Conservation (phyloP, 2,329 filamentous ascomycete genomes). For the Neofusicoccum sp. region DNA sequence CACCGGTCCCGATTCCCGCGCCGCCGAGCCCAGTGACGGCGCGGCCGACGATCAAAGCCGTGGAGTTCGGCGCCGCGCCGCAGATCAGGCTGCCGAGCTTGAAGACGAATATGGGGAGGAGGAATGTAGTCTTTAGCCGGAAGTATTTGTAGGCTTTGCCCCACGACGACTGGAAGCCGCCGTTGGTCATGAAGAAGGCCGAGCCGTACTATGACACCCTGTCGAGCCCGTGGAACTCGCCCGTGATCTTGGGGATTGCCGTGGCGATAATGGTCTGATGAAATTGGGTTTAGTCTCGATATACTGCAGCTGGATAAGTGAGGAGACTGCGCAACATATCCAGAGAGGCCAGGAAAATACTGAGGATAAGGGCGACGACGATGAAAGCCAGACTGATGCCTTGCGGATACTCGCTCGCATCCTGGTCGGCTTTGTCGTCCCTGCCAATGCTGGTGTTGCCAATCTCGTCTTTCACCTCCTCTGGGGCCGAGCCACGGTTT, state of each 20-base stretch:
- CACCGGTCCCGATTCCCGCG: slow-evolving; percentile 52
- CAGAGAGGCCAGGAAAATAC: not conserved
- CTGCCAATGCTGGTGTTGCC: too few species aligned
- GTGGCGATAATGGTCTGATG: slow-evolving; percentile 28
- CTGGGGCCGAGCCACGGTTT: too few species aligned
- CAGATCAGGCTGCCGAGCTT: slow-evolving; percentile 58
- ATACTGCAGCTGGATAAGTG: too few species aligned
- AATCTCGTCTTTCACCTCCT: too few species aligned
- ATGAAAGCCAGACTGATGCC: slow-evolving; percentile 2
- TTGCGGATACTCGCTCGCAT: not conserved
- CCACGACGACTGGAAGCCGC: slow-evolving; percentile 49
- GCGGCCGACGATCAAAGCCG: slow-evolving; percentile 51
- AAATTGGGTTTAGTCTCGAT: too few species aligned
- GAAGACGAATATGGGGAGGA: slow-evolving; percentile 46
- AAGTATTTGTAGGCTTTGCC: slow-evolving; percentile 52
- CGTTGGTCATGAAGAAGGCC: slow-evolving; percentile 49
- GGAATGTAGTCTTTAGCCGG: slow-evolving; percentile 37
- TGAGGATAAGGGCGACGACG: not conserved
- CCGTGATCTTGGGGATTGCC: slow-evolving; percentile 34
- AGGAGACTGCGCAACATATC: not conserved
- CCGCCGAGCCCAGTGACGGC: slow-evolving; percentile 54
- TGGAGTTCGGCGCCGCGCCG: slow-evolving; percentile 37
- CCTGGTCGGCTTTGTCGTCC: not conserved
- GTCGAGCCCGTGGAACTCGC: slow-evolving; percentile 31
- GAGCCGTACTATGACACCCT: slow-evolving; percentile 42